Conservation (phyloP, 495 filamentous ascomycete species). For the Tuber aestivum region DNA sequence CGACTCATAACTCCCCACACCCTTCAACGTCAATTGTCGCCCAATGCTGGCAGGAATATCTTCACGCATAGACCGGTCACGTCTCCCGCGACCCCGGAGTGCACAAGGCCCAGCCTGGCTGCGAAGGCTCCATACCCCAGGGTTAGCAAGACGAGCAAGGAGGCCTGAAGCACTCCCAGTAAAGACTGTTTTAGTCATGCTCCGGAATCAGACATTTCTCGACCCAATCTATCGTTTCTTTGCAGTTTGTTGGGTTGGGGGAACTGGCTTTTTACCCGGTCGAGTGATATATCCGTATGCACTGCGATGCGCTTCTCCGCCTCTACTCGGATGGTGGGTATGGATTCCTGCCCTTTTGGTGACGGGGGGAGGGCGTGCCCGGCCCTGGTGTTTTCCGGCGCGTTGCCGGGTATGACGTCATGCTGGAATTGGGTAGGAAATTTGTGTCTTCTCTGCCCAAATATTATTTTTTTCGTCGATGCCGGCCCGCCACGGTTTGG, state of each 20-base stretch:
- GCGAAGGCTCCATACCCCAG: constrained; percentile 60
- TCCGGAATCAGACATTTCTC: constrained; percentile 6
- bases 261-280: not conserved
- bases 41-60: constrained; percentile 68
- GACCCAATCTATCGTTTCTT: not conserved
- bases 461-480: too few species aligned
- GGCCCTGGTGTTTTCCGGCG: not conserved
- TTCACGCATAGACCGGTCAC: constrained; percentile 62
- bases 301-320: not conserved
- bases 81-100: constrained; percentile 53
- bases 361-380: not conserved
- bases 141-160: constrained; percentile 62
- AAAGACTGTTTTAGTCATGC: constrained; percentile 50
- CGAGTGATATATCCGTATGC: not conserved
- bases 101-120: constrained; percentile 55
- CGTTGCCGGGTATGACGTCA: not conserved
- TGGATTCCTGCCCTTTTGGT: not conserved
- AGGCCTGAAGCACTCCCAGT: constrained; percentile 64
- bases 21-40: constrained; percentile 55
- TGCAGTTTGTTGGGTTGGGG: not conserved
- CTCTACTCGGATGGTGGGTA: not conserved
- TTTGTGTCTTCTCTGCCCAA: too few species aligned
- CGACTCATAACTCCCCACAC: constrained; percentile 55
- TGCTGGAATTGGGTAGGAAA: not conserved
- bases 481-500: too few species aligned